Percentiles rank a stretch among this genome's conserved stretches.
These are phyloP conservation scores for Paradendryphiella salina DNA, from an alignment of 2,329 filamentous ascomycete species.

Conservation along the genomic window DNA sequence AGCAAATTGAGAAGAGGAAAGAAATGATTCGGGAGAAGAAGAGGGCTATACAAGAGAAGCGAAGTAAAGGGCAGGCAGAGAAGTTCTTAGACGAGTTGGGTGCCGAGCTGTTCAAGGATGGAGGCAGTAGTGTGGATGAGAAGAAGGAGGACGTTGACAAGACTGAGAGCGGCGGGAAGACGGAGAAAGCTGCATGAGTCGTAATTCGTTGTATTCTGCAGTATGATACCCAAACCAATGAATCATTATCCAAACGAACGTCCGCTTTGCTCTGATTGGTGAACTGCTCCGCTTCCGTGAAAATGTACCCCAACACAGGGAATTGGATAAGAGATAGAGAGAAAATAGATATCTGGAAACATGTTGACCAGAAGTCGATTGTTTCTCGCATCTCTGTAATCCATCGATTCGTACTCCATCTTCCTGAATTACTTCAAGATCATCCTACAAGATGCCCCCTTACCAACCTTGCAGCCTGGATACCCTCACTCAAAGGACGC, in stretches of 20 bases:
- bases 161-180: background rate
- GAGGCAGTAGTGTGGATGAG: background rate
- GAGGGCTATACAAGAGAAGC: constrained; percentile 63
- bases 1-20: constrained; percentile 65
- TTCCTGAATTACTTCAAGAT: no score
- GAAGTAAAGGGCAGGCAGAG: constrained; percentile 68
- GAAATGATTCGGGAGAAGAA: constrained; percentile 63
- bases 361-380: no score
- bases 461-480: no score
- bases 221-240: constrained; percentile 12
- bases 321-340: no score
- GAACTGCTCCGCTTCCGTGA: no score
- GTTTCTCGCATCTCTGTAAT: no score
- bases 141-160: background rate
- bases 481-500: no score
- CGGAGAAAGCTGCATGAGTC: background rate
- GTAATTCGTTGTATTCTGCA: background rate
- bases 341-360: no score
- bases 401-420: no score
- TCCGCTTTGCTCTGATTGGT: no score
- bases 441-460: no score
- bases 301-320: no score
- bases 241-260: background rate
- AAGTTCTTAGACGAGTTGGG: constrained; percentile 65
- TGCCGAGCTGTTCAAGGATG: constrained; percentile 32